Base-by-base conservation (phyloP, 257 asterid genomes). In the Nicotiana sylvestris region DNA sequence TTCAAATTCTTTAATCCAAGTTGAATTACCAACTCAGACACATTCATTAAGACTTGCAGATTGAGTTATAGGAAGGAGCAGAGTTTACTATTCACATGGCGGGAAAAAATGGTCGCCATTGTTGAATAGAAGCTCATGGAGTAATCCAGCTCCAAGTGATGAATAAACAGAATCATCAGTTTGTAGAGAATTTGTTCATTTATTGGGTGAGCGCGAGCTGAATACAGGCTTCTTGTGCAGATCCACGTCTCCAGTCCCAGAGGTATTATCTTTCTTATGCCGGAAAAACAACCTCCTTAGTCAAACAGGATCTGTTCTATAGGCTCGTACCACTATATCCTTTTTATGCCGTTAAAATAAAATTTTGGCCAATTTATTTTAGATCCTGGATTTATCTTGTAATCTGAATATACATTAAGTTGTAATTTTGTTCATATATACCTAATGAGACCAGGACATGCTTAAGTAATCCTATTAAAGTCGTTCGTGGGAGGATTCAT, bases 181-280 rank as follows among this genome's bases (percentile, higher is more conserved):
- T 49, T 49, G 80, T 49, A 49, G 62, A 66, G 55, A 51, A 81
- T 43, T 51, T 57, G 78, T 65, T 81, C 78, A 66, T 81, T 51
- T 81, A 51, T 66, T 81, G 51, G n/a, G 35, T 18, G 55, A 81
- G 65, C 17, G 18, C 78, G 53, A 49, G 56, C 57, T 57, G 66
- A 61, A 27, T 62, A 30, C 78, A 81, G 49, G 66, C 83, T 51
- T 70, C 46, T n/a, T 70, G 58, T 70, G 78, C 35, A 21, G 35
- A 39, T 70, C 37, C 37, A 4, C 25, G 60, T 70, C 78, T 39
- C 55, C 55, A 18, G 77, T 68, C 17, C 18, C 78, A 1, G 78
- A 70, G 16, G 60, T 70, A 39, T 70, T 11, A 70, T 43, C 49
- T 70, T 70, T n/a, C 46, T 43, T 43, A 11, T 39, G 58, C 58